Evolutionary conservation across 495 filamentous ascomycete species (phyloP).

Genomic region (Neurospora discreta): DNA sequence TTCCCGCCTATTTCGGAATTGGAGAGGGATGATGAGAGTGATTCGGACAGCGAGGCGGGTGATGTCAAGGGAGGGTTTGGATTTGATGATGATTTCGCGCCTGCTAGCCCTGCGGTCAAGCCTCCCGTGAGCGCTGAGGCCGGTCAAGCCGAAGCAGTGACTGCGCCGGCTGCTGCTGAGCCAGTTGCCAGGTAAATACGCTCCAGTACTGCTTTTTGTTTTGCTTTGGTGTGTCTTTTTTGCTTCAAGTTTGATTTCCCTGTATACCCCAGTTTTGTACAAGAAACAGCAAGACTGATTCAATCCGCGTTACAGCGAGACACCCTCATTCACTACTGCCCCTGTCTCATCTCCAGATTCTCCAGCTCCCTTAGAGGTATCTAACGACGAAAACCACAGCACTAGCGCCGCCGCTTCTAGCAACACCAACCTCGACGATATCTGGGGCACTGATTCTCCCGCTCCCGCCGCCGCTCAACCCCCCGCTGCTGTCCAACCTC

Average conservation of each 20-base stretch:
- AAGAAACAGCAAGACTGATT: neutral
- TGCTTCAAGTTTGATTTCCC: neutral
- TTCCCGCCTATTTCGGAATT: conserved; percentile 91
- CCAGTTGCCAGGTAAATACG: conserved; percentile 15
- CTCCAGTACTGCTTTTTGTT: neutral
- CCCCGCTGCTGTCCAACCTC: conserved; percentile 13
- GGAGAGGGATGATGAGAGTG: conserved; percentile 54
- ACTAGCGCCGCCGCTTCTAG: conserved; percentile 1
- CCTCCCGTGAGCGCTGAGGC: conserved; percentile 13
- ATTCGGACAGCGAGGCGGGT: conserved; percentile 62
- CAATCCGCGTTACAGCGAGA: conserved; percentile 13
- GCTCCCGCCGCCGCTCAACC: conserved; percentile 6
- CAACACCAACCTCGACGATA: conserved; percentile 12
- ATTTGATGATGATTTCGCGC: conserved; percentile 88
- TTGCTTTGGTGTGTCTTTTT: neutral
- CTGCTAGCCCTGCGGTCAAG: conserved; percentile 50
- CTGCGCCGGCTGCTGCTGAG: conserved; percentile 8
- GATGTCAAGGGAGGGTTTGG: conserved; percentile 89
- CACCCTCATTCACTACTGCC: neutral
- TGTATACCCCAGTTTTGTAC: neutral
- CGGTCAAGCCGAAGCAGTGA: conserved; percentile 1
- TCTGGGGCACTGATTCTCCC: conserved; percentile 18
- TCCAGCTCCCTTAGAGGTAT: conserved; percentile 9
- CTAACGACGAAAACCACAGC: conserved; percentile 6
- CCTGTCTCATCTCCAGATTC: conserved; percentile 1